These are phyloP conservation scores for Pseudomonodictys pantanalensis DNA, from an alignment of 495 filamentous ascomycete species.

Conservation along the genomic window DNA sequence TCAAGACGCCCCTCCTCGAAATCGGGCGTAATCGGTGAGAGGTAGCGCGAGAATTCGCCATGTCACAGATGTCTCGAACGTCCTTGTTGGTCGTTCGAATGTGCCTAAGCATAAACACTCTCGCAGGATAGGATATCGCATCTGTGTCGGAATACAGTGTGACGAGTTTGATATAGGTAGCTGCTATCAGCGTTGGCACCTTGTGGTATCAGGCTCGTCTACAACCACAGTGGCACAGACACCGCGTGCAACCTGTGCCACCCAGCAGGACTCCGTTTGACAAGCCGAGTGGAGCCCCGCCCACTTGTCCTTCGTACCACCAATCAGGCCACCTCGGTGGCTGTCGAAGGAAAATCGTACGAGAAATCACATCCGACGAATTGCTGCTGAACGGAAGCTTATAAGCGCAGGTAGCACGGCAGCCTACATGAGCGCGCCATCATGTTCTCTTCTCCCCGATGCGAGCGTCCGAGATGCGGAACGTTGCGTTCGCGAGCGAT, in stretches of 20 bases:
- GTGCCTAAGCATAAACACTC: too few relatives aligned
- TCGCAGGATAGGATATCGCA: too few relatives aligned
- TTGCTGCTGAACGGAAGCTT: background rate
- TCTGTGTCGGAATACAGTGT: too few relatives aligned
- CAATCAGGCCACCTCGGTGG: slow-evolving; percentile 17
- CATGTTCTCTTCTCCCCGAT: background rate
- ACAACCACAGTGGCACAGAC: slow-evolving; percentile 12
- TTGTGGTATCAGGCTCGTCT: too few relatives aligned
- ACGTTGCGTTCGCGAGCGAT: background rate
- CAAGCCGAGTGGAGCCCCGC: slow-evolving; percentile 17
- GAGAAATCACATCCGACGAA: slow-evolving; percentile 9
- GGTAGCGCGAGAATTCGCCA: too few relatives aligned
- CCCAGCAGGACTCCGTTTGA: slow-evolving; percentile 1
- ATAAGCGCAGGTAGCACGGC: slow-evolving; percentile 4
- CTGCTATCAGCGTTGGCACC: too few relatives aligned
- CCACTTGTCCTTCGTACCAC: slow-evolving; percentile 7
- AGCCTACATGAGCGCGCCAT: background rate
- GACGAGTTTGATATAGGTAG: too few relatives aligned
- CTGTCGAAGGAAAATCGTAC: slow-evolving; percentile 15
- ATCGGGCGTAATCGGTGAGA: too few relatives aligned
- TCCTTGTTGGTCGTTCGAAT: too few relatives aligned
- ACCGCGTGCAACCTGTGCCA: slow-evolving; percentile 13
- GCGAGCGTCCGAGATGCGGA: background rate
- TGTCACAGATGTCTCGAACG: too few relatives aligned
- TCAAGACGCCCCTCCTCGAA: too few relatives aligned